Evolutionary conservation across 2,329 filamentous ascomycete genomes (phyloP).

Genomic region (Plenodomus biglobosus): DNA sequence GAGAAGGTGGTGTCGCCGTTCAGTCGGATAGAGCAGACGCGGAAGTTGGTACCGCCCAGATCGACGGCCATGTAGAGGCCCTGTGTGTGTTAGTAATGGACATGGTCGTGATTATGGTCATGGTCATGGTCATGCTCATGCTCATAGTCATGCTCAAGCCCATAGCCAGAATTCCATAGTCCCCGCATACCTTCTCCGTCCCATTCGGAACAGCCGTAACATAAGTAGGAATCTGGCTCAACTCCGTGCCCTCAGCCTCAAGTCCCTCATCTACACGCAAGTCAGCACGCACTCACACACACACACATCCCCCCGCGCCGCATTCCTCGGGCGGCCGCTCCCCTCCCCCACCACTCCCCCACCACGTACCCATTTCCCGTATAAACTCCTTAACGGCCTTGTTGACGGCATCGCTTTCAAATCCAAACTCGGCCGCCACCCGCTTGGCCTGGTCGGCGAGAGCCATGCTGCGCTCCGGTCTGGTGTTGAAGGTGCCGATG

Average conservation of each 20-base stretch:
- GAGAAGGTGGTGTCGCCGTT: constrained; percentile 95
- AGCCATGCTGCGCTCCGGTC: constrained; percentile 50
- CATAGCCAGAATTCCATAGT: too few relatives aligned
- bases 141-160: too few relatives aligned
- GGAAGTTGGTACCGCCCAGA: constrained; percentile 97
- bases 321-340: too few relatives aligned
- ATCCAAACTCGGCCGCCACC: constrained; percentile 84
- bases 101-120: too few relatives aligned
- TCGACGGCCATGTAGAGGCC: constrained; percentile 96
- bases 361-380: constrained; percentile 73
- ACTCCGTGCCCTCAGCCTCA: constrained; percentile 71
- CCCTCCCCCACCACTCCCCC: constrained; percentile 7
- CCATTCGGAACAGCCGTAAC: constrained; percentile 95
- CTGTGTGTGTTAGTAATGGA: constrained; percentile 50
- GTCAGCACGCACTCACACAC: too few relatives aligned
- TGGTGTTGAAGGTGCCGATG: constrained; percentile 40
- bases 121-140: too few relatives aligned
- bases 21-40: constrained; percentile 91
- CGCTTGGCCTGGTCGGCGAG: constrained; percentile 72
- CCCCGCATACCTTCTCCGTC: constrained; percentile 93
- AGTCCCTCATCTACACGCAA: constrained; percentile 89
- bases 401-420: constrained; percentile 75
- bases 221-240: constrained; percentile 97
- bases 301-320: too few relatives aligned
- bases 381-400: constrained; percentile 83